phyloP scores from a whole-genome alignment of 2,329 filamentous ascomycete genomes.

The Xylariaceae sp. region DNA sequence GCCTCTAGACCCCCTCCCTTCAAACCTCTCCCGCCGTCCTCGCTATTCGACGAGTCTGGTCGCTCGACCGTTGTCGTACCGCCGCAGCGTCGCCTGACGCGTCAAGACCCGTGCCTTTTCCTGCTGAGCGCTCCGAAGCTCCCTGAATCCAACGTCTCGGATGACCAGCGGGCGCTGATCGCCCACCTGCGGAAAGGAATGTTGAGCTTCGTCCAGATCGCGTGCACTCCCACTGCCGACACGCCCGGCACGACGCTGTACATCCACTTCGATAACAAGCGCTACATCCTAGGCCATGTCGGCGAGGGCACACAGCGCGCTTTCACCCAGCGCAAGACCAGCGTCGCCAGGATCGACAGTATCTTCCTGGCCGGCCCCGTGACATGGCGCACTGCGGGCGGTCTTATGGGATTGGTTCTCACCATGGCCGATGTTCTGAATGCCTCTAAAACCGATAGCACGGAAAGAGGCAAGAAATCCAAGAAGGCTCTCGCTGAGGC shows the following conservation, averaged over 20 bases:
- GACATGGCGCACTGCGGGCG: constrained; percentile 72
- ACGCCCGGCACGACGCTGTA: constrained; percentile 73
- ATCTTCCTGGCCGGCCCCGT: constrained; percentile 77
- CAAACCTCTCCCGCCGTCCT: constrained; percentile 12
- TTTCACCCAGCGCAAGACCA: constrained; percentile 61
- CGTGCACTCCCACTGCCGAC: constrained; percentile 81
- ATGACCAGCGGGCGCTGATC: neutral
- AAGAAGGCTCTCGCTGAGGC: constrained; percentile 33
- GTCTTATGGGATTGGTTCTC: constrained; percentile 77
- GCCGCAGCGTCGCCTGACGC: neutral
- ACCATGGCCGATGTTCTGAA: constrained; percentile 66
- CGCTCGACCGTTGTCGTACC: neutral
- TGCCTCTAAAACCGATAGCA: constrained; percentile 21
- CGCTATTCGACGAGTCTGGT: constrained; percentile 14
- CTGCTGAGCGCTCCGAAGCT: neutral
- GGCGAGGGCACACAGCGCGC: constrained; percentile 81
- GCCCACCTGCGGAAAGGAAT: constrained; percentile 42
- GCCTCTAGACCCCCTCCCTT: constrained; percentile 9
- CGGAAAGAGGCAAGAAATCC: constrained; percentile 36
- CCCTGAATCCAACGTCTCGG: too few species aligned
- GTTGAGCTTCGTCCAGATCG: constrained; percentile 68
- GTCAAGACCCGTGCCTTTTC: neutral
- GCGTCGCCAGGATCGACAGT: constrained; percentile 62
- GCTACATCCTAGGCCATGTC: constrained; percentile 80
- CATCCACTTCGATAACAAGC: constrained; percentile 73